Conservation (phyloP, 2,329 filamentous ascomycete genomes). For the Incumbomyces lentus region DNA sequence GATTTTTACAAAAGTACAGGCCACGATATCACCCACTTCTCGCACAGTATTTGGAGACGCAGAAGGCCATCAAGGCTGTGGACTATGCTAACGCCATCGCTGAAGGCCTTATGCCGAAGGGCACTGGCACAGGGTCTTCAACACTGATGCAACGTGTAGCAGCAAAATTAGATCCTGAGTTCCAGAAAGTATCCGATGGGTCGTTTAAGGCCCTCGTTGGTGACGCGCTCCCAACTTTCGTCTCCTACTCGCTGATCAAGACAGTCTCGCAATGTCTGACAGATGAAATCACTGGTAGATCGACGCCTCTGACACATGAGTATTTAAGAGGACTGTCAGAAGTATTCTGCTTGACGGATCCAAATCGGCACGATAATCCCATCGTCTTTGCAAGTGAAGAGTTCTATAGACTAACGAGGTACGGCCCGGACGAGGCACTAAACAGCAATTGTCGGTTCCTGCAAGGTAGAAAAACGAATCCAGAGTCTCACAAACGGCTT, state of each 20-base stretch:
- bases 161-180: slow-evolving; percentile 28
- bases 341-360: slow-evolving; percentile 37
- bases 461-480: slow-evolving; percentile 31
- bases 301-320: slow-evolving; percentile 30
- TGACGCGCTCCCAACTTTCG: slow-evolving; percentile 32
- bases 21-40: slow-evolving; percentile 27
- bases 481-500: slow-evolving; percentile 26
- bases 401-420: slow-evolving; percentile 36
- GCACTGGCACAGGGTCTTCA: slow-evolving; percentile 10
- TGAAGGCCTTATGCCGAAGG: slow-evolving; percentile 23
- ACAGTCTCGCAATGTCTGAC: slow-evolving; percentile 33
- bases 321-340: slow-evolving; percentile 34
- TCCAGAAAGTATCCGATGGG: slow-evolving; percentile 25
- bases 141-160: slow-evolving; percentile 16
- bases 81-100: slow-evolving; percentile 37
- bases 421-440: slow-evolving; percentile 33
- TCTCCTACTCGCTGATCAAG: slow-evolving; percentile 31
- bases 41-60: slow-evolving; percentile 29
- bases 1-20: slow-evolving; percentile 31
- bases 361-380: slow-evolving; percentile 33
- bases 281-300: slow-evolving; percentile 34
- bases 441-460: slow-evolving; percentile 37
- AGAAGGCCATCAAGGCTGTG: slow-evolving; percentile 33
- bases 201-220: slow-evolving; percentile 29
- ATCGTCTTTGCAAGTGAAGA: slow-evolving; percentile 38